Percentiles rank a stretch among this genome's conserved stretches.
These are phyloP conservation scores for Ascosphaera acerosa DNA, from an alignment of 2,329 filamentous ascomycete genomes.

Conservation along the genomic window DNA sequence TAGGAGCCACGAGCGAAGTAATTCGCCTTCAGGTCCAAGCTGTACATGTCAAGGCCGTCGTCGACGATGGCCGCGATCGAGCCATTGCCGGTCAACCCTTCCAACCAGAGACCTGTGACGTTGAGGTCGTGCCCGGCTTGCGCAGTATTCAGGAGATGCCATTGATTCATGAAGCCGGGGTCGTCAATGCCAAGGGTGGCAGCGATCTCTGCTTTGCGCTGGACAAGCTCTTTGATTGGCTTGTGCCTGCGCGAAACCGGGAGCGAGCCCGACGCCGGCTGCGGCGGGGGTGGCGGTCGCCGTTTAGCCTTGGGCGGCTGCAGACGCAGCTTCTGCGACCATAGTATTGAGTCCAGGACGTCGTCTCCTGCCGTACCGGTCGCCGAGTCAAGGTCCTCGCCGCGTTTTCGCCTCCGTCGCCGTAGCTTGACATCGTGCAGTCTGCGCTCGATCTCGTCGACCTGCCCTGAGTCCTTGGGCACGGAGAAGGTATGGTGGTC, in stretches of 20 bases:
- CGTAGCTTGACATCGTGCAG: conserved; percentile 28
- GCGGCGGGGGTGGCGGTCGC: conserved; percentile 13
- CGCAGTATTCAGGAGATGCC: conserved; percentile 73
- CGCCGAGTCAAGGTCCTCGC: conserved; percentile 7
- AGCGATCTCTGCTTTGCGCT: conserved; percentile 35
- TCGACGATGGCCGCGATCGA: conserved; percentile 85
- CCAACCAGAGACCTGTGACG: conserved; percentile 77
- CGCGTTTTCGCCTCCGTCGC: conserved; percentile 32
- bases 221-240: conserved; percentile 23
- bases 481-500: conserved; percentile 70
- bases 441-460: conserved; percentile 6
- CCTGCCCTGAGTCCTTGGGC: conserved; percentile 28
- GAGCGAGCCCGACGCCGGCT: conserved; percentile 14
- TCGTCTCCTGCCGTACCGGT: too few relatives aligned
- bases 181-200: conserved; percentile 50
- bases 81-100: conserved; percentile 74
- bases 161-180: conserved; percentile 81
- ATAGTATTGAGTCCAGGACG: conserved; percentile 46
- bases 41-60: conserved; percentile 89
- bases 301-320: conserved; percentile 38
- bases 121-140: conserved; percentile 81
- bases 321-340: conserved; percentile 52
- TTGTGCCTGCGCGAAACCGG: conserved; percentile 13
- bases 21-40: conserved; percentile 72
- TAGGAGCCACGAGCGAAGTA: conserved; percentile 84